These are phyloP conservation scores for Hyaloscypha bicolor DNA, from an alignment of 495 filamentous ascomycete species.

Conservation along the genomic window DNA sequence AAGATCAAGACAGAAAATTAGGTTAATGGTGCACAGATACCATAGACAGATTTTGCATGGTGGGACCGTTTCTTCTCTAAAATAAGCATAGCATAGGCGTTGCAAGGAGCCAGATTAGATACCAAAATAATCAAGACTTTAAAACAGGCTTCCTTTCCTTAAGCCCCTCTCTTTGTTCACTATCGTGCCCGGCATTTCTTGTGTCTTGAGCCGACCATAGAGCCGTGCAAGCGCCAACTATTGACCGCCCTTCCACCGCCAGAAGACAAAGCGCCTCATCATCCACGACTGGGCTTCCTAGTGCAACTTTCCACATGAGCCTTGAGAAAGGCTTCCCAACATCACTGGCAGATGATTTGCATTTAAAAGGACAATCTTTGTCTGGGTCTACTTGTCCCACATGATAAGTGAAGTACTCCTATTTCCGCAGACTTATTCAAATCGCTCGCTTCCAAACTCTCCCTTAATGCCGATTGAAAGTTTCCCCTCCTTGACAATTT, in stretches of 20 bases:
- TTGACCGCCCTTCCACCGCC: too few species aligned
- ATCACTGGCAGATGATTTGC: too few species aligned
- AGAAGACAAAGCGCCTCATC: too few species aligned
- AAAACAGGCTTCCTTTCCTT: too few species aligned
- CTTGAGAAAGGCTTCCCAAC: too few species aligned
- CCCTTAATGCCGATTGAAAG: slow-evolving; percentile 34
- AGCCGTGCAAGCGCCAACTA: too few species aligned
- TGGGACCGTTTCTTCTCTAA: background rate
- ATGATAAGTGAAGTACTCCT: background rate
- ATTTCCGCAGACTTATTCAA: slow-evolving; percentile 3
- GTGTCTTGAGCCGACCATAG: too few species aligned
- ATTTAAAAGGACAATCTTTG: too few species aligned
- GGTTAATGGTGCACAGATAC: background rate
- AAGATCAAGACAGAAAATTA: slow-evolving; percentile 29
- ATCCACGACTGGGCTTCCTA: too few species aligned
- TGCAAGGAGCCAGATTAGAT: background rate
- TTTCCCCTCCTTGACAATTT: slow-evolving; percentile 39
- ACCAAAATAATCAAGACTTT: background rate
- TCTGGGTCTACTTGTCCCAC: too few species aligned
- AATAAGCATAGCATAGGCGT: background rate
- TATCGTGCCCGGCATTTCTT: too few species aligned
- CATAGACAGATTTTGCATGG: background rate
- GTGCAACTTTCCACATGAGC: too few species aligned
- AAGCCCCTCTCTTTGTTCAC: background rate
- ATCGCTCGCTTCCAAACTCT: slow-evolving; percentile 33